Evolutionary conservation across 208 protist species (phyloP).

Genomic region (Tritrichomonas foetus): DNA sequence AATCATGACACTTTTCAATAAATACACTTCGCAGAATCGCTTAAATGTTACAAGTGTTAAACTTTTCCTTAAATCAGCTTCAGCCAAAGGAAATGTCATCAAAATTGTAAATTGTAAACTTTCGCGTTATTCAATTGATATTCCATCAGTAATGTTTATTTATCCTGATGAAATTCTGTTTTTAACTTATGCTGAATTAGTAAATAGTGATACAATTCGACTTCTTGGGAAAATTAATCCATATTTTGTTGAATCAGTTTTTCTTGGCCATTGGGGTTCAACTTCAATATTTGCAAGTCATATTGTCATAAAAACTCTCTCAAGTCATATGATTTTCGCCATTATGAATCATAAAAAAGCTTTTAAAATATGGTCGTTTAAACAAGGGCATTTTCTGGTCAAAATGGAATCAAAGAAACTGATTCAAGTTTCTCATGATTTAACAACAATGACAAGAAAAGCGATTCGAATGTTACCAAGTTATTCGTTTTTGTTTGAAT

Average conservation of each 20-base stretch:
- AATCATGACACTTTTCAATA: background rate
- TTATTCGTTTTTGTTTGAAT: too few species aligned
- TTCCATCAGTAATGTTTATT: background rate
- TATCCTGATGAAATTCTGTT: background rate
- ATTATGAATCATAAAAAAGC: background rate
- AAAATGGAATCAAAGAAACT: background rate
- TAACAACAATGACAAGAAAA: too few species aligned
- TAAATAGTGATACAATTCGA: background rate
- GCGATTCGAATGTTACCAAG: too few species aligned
- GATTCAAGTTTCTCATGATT: too few species aligned
- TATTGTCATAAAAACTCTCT: background rate
- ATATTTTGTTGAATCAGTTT: background rate
- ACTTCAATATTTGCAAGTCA: background rate
- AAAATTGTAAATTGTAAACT: background rate
- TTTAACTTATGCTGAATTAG: background rate
- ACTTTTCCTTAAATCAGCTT: background rate
- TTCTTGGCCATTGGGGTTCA: background rate
- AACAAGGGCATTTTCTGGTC: background rate
- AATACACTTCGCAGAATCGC: background rate
- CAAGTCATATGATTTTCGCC: background rate
- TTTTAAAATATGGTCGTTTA: background rate
- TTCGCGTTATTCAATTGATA: background rate
- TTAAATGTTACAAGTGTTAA: background rate
- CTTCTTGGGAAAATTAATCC: background rate
- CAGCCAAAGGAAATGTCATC: background rate